phyloP scores from a whole-genome alignment of 768 basidiomycete species.

The Leccinum disarticulatum region DNA sequence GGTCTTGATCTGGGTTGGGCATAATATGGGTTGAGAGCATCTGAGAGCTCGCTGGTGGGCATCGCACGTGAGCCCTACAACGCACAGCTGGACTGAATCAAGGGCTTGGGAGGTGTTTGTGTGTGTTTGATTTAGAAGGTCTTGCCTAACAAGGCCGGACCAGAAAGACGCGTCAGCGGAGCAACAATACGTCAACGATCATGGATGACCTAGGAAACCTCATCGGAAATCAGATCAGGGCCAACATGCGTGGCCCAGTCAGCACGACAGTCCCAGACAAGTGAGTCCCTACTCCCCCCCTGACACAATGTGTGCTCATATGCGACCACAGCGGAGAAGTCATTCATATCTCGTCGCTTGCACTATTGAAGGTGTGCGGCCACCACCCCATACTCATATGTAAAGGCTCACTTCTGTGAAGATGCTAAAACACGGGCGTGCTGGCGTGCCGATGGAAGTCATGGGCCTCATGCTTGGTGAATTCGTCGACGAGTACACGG shows the following conservation, averaged over 20 bases:
- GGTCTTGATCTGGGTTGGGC: slow-evolving; percentile 42
- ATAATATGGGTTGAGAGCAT: slow-evolving; percentile 73
- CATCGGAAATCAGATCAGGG: slow-evolving; percentile 52
- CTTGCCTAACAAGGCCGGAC: slow-evolving; percentile 23
- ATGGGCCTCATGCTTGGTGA: slow-evolving; percentile 99
- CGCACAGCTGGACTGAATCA: background rate
- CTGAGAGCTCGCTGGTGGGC: slow-evolving; percentile 73
- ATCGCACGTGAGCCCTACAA: slow-evolving; percentile 30
- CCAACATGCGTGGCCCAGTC: slow-evolving; percentile 38
- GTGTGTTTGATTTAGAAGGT: slow-evolving; percentile 31
- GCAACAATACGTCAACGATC: slow-evolving; percentile 1
- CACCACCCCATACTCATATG: background rate
- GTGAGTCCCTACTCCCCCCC: slow-evolving; percentile 39
- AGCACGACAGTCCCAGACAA: slow-evolving; percentile 73
- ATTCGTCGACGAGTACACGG: slow-evolving; percentile 96
- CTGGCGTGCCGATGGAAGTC: slow-evolving; percentile 99
- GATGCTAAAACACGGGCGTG: slow-evolving; percentile 99
- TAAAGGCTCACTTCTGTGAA: slow-evolving; percentile 33
- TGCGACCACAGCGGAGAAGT: slow-evolving; percentile 69
- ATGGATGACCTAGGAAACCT: slow-evolving; percentile 51
- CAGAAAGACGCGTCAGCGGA: slow-evolving; percentile 42
- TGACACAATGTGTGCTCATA: slow-evolving; percentile 2
- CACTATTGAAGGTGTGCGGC: slow-evolving; percentile 84
- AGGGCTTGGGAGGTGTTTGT: slow-evolving; percentile 23
- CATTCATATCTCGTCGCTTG: slow-evolving; percentile 95